Evolutionary conservation across 306 rosid genomes (phyloP).

Genomic region (Lotus japonicus): DNA sequence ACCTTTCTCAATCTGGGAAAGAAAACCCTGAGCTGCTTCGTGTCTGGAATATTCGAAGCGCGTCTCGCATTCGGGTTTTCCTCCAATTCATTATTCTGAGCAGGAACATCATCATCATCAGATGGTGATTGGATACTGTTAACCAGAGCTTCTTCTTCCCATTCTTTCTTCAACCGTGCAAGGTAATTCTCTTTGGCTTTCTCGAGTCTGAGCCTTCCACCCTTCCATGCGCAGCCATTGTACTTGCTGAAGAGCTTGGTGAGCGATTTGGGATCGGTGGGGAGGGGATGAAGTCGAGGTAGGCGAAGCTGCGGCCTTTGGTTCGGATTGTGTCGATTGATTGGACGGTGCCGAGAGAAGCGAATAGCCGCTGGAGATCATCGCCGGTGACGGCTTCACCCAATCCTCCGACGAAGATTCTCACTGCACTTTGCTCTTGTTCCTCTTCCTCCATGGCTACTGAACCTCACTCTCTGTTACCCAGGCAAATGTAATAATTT

Average conservation of each 20-base stretch:
- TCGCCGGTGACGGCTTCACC: conserved; percentile 48
- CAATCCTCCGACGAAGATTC: conserved; percentile 73
- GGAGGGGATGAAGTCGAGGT: conserved; percentile 60
- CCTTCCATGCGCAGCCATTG: conserved; percentile 94
- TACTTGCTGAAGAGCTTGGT: conserved; percentile 83
- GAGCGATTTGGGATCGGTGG: conserved; percentile 45
- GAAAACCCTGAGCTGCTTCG: conserved; percentile 44
- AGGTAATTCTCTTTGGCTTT: conserved; percentile 81
- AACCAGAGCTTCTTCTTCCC: conserved; percentile 46
- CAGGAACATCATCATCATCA: neutral
- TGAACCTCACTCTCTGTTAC: neutral
- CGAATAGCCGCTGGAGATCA: conserved; percentile 48
- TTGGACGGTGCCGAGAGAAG: conserved; percentile 44
- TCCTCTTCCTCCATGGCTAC: conserved; percentile 15
- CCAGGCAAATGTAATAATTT: neutral
- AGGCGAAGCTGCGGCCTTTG: conserved; percentile 76
- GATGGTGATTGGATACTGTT: neutral
- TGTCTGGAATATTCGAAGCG: conserved; percentile 5
- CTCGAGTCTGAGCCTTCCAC: conserved; percentile 75
- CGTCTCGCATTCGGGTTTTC: conserved; percentile 6
- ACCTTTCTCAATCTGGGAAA: conserved; percentile 77
- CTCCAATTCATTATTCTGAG: neutral
- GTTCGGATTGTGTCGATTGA: conserved; percentile 53
- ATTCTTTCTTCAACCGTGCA: conserved; percentile 50
- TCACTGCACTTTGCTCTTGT: conserved; percentile 5